Evolutionary conservation across 345 rosid species (phyloP).

Genomic region (Excoecaria agallocha): DNA sequence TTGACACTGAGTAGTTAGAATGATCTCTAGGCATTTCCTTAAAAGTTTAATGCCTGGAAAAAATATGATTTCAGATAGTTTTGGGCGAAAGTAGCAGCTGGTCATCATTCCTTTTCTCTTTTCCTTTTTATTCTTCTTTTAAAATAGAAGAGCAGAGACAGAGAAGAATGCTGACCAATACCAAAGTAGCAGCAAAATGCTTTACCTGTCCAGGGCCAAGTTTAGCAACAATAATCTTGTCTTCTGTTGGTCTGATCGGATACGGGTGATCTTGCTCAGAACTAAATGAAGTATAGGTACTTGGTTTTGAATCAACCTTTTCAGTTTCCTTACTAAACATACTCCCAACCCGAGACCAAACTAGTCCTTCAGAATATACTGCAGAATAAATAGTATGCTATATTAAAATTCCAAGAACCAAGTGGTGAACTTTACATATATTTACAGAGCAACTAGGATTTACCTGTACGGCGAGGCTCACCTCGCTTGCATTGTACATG

Average conservation of each 20-base stretch:
- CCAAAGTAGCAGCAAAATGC: conserved; percentile 1
- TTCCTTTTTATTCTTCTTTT: neutral
- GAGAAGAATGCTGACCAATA: neutral
- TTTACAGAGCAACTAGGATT: neutral
- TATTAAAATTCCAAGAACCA: neutral
- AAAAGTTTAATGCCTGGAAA: neutral
- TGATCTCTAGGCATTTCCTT: neutral
- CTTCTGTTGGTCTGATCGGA: conserved; percentile 47
- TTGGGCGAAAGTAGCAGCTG: no score
- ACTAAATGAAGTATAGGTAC: conserved; percentile 68
- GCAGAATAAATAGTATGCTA: conserved; percentile 25
- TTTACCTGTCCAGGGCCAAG: conserved; percentile 83
- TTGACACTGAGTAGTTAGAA: neutral
- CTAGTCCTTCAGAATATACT: conserved; percentile 68
- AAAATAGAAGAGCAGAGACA: neutral
- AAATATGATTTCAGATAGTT: no score
- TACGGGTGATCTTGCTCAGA: conserved; percentile 59
- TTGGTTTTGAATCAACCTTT: conserved; percentile 43
- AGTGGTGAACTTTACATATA: neutral
- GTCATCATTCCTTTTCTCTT: neutral
- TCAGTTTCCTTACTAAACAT: conserved; percentile 59
- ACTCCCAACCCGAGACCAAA: conserved; percentile 88
- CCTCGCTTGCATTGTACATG: conserved; percentile 55
- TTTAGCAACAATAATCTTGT: conserved; percentile 67
- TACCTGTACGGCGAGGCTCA: conserved; percentile 58